Conservation (phyloP, 1,139 yeast genomes). For the Candida pseudocylindracea region DNA sequence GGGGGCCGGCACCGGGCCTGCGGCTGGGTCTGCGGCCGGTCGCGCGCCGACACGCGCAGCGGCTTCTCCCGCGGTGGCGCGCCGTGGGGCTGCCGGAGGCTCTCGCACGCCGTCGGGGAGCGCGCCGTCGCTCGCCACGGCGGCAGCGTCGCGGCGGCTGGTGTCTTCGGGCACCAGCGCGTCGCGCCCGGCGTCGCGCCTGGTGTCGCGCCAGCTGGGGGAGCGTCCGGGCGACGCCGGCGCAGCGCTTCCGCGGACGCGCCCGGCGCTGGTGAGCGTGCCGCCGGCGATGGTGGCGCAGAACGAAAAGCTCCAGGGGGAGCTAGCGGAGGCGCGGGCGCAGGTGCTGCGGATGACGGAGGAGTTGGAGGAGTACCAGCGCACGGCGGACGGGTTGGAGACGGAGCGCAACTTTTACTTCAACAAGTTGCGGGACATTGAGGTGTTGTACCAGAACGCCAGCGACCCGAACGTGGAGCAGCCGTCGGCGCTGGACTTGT, state of each 20-base stretch:
- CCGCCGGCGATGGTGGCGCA: conserved; percentile 2
- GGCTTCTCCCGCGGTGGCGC: neutral
- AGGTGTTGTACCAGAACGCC: conserved; percentile 19
- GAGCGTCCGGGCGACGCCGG: too few species aligned
- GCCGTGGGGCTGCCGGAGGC: conserved; percentile 1
- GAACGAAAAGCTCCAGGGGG: conserved; percentile 3
- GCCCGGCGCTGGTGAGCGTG: conserved; percentile 2
- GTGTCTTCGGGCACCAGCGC: neutral
- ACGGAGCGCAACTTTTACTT: conserved; percentile 81
- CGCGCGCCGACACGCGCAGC: neutral
- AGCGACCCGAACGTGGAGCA: too few species aligned
- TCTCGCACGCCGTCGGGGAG: neutral
- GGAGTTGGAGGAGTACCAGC: conserved; percentile 28
- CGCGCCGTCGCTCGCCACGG: too few species aligned
- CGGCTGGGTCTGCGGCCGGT: neutral
- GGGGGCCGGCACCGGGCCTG: neutral
- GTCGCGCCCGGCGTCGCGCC: neutral
- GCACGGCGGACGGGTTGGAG: conserved; percentile 35
- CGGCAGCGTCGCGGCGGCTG: too few species aligned
- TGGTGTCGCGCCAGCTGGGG: conserved; percentile 1
- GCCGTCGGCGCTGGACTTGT: too few species aligned
- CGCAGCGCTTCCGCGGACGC: too few species aligned
- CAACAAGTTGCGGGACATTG: conserved; percentile 74
- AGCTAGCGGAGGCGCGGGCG: conserved; percentile 5
- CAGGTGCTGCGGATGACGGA: conserved; percentile 19